Conservation (phyloP, 441 rosid genomes). For the Gossypium laxum region DNA sequence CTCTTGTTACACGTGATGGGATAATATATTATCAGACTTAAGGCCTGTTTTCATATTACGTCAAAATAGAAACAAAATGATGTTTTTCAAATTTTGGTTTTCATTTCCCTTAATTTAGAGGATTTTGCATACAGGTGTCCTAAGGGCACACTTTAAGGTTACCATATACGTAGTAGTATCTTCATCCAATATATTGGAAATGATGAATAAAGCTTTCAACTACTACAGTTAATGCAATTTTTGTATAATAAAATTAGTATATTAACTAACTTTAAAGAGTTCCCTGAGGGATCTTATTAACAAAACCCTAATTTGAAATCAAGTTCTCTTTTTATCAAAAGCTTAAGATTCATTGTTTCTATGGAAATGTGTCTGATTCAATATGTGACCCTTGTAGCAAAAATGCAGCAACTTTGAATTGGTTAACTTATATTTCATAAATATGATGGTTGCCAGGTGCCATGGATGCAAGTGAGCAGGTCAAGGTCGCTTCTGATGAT, state of each 20-base stretch:
- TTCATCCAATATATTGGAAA: neutral
- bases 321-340: neutral
- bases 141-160: neutral
- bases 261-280: neutral
- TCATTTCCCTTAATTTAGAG: neutral
- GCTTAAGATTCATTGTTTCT: slow-evolving; percentile 5
- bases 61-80: neutral
- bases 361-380: neutral
- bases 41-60: neutral
- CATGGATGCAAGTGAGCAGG: slow-evolving; percentile 93
- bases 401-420: slow-evolving; percentile 6
- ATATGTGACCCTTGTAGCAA: neutral
- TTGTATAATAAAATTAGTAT: neutral
- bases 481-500: slow-evolving; percentile 69
- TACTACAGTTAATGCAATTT: neutral
- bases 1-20: neutral
- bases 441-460: slow-evolving; percentile 48
- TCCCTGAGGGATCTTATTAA: neutral
- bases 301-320: neutral
- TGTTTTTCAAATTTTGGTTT: neutral
- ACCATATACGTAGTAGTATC: neutral
- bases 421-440: slow-evolving; percentile 11
- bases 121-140: neutral
- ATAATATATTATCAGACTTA: neutral
- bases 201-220: neutral